Conservation (phyloP, 495 filamentous ascomycete species). For the Penicillium chermesinum region DNA sequence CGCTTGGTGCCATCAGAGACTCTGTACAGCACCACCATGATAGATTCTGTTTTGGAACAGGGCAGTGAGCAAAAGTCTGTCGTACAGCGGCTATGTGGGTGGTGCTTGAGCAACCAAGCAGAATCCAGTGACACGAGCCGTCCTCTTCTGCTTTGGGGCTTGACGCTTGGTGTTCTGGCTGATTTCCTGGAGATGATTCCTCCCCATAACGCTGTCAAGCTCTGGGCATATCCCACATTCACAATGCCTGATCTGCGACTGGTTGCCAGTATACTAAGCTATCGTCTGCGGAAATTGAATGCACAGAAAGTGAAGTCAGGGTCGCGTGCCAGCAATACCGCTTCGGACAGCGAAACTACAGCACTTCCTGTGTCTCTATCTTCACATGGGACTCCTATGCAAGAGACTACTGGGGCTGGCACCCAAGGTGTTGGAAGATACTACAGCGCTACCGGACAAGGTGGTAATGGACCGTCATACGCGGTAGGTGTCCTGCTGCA, state of each 20-base stretch:
- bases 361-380: slow-evolving; percentile 32
- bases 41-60: slow-evolving; percentile 39
- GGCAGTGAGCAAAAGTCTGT: slow-evolving; percentile 9
- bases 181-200: slow-evolving; percentile 71
- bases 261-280: slow-evolving; percentile 57
- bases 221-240: slow-evolving; percentile 73
- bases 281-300: slow-evolving; percentile 55
- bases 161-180: slow-evolving; percentile 65
- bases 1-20: slow-evolving; percentile 58
- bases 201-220: slow-evolving; percentile 52
- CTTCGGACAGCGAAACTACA: slow-evolving; percentile 37
- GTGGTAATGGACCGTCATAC: slow-evolving; percentile 27
- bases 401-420: slow-evolving; percentile 40
- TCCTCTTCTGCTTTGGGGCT: slow-evolving; percentile 68
- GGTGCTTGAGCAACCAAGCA: slow-evolving; percentile 31
- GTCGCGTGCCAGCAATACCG: slow-evolving; percentile 35
- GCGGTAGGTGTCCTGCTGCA: slow-evolving; percentile 60
- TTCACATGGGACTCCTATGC: slow-evolving; percentile 4
- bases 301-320: slow-evolving; percentile 34
- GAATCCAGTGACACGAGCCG: slow-evolving; percentile 25
- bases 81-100: slow-evolving; percentile 24
- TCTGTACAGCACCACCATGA: slow-evolving; percentile 47
- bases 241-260: slow-evolving; percentile 59
- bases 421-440: slow-evolving; percentile 44
- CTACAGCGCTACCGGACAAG: slow-evolving; percentile 30